Evolutionary conservation across 345 rosid genomes (phyloP), one percentile per base, ranked within the genome.

Genomic region (Citrus sinensis): DNA sequence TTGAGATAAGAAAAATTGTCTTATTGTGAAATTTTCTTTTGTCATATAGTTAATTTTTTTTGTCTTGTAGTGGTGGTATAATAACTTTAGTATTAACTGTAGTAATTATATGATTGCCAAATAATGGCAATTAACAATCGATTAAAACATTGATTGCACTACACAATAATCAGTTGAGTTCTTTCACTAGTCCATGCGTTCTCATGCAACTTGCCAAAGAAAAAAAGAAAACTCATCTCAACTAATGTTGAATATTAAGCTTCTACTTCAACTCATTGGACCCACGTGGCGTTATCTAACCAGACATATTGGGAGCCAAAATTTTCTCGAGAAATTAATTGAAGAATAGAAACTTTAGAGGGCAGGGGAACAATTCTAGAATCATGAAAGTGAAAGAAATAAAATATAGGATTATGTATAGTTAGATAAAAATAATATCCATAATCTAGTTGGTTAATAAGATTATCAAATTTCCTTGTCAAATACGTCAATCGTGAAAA

Each of bases 371-470:
- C 37, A 60, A 29, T 40, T 61, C 10, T 11, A 74, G 6, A 14
- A 46, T 25, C 7, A 25, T 29, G 77, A 74, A 8, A 74, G 5
- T 62, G 77, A 74, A 74, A 42, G 77, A 46, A 40, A 30, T 30
- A 30, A 30, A 60, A 54, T 20, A 54, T 20, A 16, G 3, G 20
- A 13, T 27, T 24, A 13, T 3, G 51, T 11, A 13, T 24, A 0
- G 10, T 2, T 11, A 27, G 4, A 6, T 13, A 2, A 10, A 66
- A 5, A 17, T 16, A 55, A 35, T 37, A 51, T 34, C 49, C 24
- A 9, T 3, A 35, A 19, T 46, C 37, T 76, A 25, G 39, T 56
- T 25, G 29, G 64, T 40, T 24, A 35, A 76, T 54, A 55, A 54
- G 7, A 17, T 66, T 25, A 63, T 34, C 22, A 2, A 25, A 25